A percentile compares a stretch with the other conserved stretches of the same genome.
These are phyloP conservation scores for Physcomitrellopsis africana DNA, from an alignment of 225 moss, liverwort and hornwort species.

Conservation along the genomic window DNA sequence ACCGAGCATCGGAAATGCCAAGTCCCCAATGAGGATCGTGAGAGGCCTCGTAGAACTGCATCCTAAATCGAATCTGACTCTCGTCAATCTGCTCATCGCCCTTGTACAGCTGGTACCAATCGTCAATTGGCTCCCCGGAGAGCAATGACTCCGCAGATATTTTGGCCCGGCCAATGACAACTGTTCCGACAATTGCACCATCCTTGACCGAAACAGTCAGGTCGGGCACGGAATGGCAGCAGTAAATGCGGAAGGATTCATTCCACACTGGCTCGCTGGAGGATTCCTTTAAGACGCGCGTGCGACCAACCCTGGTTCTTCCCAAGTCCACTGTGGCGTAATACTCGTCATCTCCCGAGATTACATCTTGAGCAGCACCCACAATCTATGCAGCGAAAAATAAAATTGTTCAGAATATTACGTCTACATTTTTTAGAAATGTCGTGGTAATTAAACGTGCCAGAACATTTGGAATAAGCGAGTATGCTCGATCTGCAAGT, in stretches of 20 bases:
- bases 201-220: slow-evolving; percentile 60
- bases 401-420: no score
- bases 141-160: slow-evolving; percentile 48
- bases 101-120: slow-evolving; percentile 60
- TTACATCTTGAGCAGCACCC: slow-evolving; percentile 35
- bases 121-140: slow-evolving; percentile 43
- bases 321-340: slow-evolving; percentile 72
- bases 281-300: slow-evolving; percentile 58
- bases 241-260: slow-evolving; percentile 72
- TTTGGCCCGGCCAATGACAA: slow-evolving; percentile 67
- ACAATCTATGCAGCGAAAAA: slow-evolving; percentile 13
- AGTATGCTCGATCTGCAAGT: no score
- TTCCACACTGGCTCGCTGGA: slow-evolving; percentile 57
- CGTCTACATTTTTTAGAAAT: not conserved
- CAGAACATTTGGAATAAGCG: not conserved
- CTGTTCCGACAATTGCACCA: slow-evolving; percentile 60
- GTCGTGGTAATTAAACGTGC: no score
- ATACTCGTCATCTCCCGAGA: slow-evolving; percentile 41
- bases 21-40: slow-evolving; percentile 59
- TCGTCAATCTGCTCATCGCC: slow-evolving; percentile 48
- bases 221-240: slow-evolving; percentile 67
- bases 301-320: slow-evolving; percentile 66
- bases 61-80: slow-evolving; percentile 49
- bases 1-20: slow-evolving; percentile 43
- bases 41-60: slow-evolving; percentile 54